phyloP scores from a whole-genome alignment of 2,329 filamentous ascomycete species.

The Trichophyton verrucosum region DNA sequence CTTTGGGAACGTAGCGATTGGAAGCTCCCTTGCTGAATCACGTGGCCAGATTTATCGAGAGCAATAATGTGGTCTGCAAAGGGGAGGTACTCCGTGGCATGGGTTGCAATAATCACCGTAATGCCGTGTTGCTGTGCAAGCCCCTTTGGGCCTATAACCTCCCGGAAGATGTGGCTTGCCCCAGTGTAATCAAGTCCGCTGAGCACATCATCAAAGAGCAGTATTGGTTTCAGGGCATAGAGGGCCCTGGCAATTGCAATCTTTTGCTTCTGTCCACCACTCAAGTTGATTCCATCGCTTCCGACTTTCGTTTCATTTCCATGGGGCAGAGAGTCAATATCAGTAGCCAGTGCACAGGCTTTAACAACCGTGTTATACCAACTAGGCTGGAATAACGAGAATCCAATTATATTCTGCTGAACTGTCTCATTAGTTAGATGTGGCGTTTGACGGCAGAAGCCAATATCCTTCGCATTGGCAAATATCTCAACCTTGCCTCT shows the following conservation, averaged over 20 bases:
- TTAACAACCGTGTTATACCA: slow-evolving; percentile 50
- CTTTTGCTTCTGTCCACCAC: slow-evolving; percentile 73
- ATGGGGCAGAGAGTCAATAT: slow-evolving; percentile 52
- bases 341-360: slow-evolving; percentile 56
- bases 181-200: slow-evolving; percentile 40
- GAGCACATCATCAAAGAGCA: slow-evolving; percentile 42
- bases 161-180: slow-evolving; percentile 37
- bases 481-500: slow-evolving; percentile 23
- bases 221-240: slow-evolving; percentile 44
- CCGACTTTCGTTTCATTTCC: slow-evolving; percentile 65
- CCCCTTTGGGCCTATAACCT: slow-evolving; percentile 35
- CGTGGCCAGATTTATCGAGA: neutral
- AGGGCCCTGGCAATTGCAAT: slow-evolving; percentile 66
- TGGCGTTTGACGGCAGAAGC: neutral
- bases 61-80: neutral
- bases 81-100: slow-evolving; percentile 22
- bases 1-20: neutral
- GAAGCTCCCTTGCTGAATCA: neutral
- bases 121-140: slow-evolving; percentile 30
- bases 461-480: slow-evolving; percentile 15
- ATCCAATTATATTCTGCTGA: slow-evolving; percentile 25
- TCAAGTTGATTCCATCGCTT: slow-evolving; percentile 53
- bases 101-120: slow-evolving; percentile 24
- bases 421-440: neutral
- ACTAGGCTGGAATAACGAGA: slow-evolving; percentile 49